A percentile compares a stretch with the other conserved stretches of the same genome.
phyloP scores from a whole-genome alignment of 441 rosid species.

The Capsella rubella region DNA sequence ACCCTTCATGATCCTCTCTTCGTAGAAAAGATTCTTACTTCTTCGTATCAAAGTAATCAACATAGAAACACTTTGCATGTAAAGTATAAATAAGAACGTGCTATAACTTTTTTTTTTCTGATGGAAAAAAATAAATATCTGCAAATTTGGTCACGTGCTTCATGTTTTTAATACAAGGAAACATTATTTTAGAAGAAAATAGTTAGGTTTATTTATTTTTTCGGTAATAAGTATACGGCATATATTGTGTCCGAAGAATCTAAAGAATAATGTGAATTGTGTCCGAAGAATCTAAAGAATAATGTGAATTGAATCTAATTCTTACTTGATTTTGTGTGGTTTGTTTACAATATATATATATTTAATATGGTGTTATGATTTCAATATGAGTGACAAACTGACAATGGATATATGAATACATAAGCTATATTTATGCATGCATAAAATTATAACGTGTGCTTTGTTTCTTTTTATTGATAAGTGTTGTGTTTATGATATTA shows the following conservation, averaged over 20 bases:
- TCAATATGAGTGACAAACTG: not conserved
- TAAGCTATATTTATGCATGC: not conserved
- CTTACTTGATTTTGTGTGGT: not conserved
- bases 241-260: slow-evolving; percentile 5
- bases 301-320: slow-evolving; percentile 7
- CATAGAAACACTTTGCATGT: slow-evolving; percentile 5
- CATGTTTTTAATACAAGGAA: slow-evolving; percentile 34
- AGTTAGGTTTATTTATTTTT: not conserved
- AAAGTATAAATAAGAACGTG: slow-evolving; percentile 32
- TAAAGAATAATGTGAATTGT: slow-evolving; percentile 14
- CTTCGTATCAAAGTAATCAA: slow-evolving; percentile 21
- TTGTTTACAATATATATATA: not conserved
- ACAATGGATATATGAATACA: not conserved
- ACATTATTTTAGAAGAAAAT: too few species aligned
- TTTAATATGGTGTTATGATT: not conserved
- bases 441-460: not conserved
- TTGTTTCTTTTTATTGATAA: not conserved
- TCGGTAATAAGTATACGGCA: not conserved
- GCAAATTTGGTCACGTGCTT: slow-evolving; percentile 44
- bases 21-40: slow-evolving; percentile 18
- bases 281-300: slow-evolving; percentile 17
- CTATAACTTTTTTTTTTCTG: not conserved
- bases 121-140: slow-evolving; percentile 38
- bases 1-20: slow-evolving; percentile 24
- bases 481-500: not conserved